Evolutionary conservation across 441 rosid genomes (phyloP), one percentile per base, ranked within the genome.

Genomic region (Monsonia emarginata): DNA sequence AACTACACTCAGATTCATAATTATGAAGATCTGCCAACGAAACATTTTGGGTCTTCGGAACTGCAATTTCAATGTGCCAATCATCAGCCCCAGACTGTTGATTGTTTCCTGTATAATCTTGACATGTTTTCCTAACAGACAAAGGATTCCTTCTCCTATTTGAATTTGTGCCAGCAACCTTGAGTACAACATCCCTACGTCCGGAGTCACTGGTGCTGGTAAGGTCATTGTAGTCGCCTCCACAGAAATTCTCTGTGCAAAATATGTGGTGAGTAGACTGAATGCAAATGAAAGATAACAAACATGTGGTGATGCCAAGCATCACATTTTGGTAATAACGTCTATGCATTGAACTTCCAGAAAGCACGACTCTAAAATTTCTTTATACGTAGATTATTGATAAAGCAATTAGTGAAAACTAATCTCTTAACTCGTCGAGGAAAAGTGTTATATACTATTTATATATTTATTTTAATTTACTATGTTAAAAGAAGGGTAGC

Each of bases 1-100:
- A 84, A 76, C 98, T 87, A 56, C 86, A 85, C 69, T 88, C 92
- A 25, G 96, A 87, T 82, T 89, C 96, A 74, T 90, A 94, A 72
- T 81, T 84, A 38, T 79, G 81, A 75, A 72, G 60, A 63, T 79
- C 77, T 54, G 75, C 74, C 65, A 76, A 63, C 72, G 85, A 76
- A 62, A 67, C 69, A 60, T 57, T 54, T 50, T 74, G 81, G 66
- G 74, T 71, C 75, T 80, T 82, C 2, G 95, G 84, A 48, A 88
- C 81, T 8, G 90, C 83, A 72, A 89, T 88, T 72, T 90, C 97
- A 79, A 90, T 72, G 48, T 79, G 83, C 98, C 97, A 90, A 26
- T 82, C 79, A 76, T 84, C 92, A 64, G 81, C 81, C 78, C 85
- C 84, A 38, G 79, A 58, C 57, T 74, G 80, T 70, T 65, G 85